phyloP scores from a whole-genome alignment of 2,329 filamentous ascomycete species.

The Dactylellina drechsleri region DNA sequence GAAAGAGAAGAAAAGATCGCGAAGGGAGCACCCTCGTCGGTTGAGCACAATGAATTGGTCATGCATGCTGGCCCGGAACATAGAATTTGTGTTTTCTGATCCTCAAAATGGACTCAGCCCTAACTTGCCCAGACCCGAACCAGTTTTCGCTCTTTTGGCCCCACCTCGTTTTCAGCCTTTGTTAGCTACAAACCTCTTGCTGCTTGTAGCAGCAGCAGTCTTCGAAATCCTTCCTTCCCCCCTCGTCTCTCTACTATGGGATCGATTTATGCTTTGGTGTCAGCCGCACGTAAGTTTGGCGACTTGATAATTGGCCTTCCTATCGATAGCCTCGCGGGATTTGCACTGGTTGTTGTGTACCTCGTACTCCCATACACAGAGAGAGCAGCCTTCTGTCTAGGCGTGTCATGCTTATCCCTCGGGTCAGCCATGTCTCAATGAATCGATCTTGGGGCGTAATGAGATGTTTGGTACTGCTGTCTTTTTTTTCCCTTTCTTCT shows the following conservation, averaged over 20 bases:
- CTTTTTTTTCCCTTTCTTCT: too few relatives aligned
- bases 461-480: too few relatives aligned
- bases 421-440: slow-evolving; percentile 1
- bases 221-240: slow-evolving; percentile 33
- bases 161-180: neutral
- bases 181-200: neutral
- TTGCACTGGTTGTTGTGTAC: too few relatives aligned
- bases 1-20: neutral
- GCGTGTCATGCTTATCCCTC: slow-evolving; percentile 29
- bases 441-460: too few relatives aligned
- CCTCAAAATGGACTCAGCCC: slow-evolving; percentile 47
- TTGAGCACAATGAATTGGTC: slow-evolving; percentile 30
- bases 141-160: neutral
- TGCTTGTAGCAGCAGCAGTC: neutral
- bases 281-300: slow-evolving; percentile 38
- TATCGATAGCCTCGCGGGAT: slow-evolving; percentile 10
- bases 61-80: slow-evolving; percentile 15
- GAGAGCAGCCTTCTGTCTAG: neutral
- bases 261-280: slow-evolving; percentile 29
- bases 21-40: neutral
- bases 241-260: slow-evolving; percentile 5
- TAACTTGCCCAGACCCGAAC: slow-evolving; percentile 45
- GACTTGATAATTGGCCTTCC: neutral
- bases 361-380: too few relatives aligned
- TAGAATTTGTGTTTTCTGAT: slow-evolving; percentile 53